Conservation (phyloP, 2,329 filamentous ascomycete genomes). For the Aureobasidium sp. region DNA sequence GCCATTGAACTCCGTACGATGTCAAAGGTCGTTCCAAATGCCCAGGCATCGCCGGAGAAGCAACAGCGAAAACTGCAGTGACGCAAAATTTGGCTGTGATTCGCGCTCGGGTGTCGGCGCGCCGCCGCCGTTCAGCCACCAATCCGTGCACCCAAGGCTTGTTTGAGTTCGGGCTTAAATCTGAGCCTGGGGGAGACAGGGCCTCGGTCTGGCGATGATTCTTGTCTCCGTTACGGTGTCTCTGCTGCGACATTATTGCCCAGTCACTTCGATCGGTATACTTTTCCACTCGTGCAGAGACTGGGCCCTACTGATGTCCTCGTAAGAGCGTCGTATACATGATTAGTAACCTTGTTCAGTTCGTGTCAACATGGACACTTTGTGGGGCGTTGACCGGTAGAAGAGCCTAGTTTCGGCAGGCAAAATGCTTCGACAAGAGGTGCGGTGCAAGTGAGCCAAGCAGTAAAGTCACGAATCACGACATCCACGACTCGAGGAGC, state of each 20-base stretch:
- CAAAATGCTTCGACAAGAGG: not conserved
- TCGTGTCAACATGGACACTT: not conserved
- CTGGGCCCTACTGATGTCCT: not conserved
- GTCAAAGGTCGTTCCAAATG: not conserved
- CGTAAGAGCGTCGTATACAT: not conserved
- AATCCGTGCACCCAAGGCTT: conserved; percentile 5
- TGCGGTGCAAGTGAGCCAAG: not conserved
- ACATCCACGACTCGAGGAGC: not conserved
- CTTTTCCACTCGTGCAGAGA: not conserved
- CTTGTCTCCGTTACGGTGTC: not conserved
- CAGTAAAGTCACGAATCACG: not conserved
- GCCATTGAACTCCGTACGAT: not conserved
- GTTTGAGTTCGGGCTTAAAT: conserved; percentile 4
- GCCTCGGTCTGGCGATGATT: conserved; percentile 1
- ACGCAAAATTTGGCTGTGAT: not conserved
- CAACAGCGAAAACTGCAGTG: conserved; percentile 3
- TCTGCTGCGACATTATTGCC: not conserved
- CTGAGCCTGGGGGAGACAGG: conserved; percentile 1
- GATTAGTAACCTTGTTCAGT: not conserved
- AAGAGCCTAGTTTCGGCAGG: conserved; percentile 3
- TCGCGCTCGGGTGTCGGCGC: conserved; percentile 7
- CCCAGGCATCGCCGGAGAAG: conserved; percentile 7
- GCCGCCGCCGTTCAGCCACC: not conserved
- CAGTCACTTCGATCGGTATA: not conserved
- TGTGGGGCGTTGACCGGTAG: conserved; percentile 6